These are phyloP conservation scores for Biscogniauxia sp. DNA, from an alignment of 2,329 filamentous ascomycete species.

Conservation along the genomic window DNA sequence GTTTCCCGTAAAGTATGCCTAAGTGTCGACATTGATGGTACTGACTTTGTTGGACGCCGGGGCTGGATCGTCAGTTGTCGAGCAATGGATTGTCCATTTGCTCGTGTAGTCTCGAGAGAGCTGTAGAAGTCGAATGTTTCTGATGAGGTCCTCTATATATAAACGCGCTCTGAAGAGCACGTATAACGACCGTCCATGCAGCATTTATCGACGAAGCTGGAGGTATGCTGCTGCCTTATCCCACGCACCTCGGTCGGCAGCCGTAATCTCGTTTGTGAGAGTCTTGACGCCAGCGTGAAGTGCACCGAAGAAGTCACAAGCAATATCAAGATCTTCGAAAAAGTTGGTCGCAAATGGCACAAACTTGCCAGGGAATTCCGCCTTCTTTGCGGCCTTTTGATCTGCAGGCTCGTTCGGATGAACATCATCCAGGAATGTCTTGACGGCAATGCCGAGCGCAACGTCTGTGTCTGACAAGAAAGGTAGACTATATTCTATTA, in stretches of 20 bases:
- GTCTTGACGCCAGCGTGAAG: slow-evolving; percentile 57
- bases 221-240: slow-evolving; percentile 55
- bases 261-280: slow-evolving; percentile 45
- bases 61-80: not conserved
- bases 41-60: not conserved
- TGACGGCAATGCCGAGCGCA: slow-evolving; percentile 74
- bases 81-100: not conserved
- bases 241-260: slow-evolving; percentile 51
- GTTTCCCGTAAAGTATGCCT: not conserved
- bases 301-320: slow-evolving; percentile 57
- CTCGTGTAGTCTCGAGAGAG: not conserved
- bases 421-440: slow-evolving; percentile 75
- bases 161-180: not conserved
- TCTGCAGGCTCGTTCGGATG: slow-evolving; percentile 54
- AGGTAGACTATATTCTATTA: slow-evolving; percentile 51
- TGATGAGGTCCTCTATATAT: not conserved
- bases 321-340: slow-evolving; percentile 57
- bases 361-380: slow-evolving; percentile 50
- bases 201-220: slow-evolving; percentile 30
- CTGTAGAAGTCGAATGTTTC: not conserved
- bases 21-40: not conserved
- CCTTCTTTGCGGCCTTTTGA: slow-evolving; percentile 42
- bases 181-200: not conserved
- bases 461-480: slow-evolving; percentile 71
- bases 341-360: slow-evolving; percentile 60